A percentile compares a stretch with the other conserved stretches of the same genome.
phyloP scores from a whole-genome alignment of 352 stramenopile genomes.

The Phytophthora litchii region DNA sequence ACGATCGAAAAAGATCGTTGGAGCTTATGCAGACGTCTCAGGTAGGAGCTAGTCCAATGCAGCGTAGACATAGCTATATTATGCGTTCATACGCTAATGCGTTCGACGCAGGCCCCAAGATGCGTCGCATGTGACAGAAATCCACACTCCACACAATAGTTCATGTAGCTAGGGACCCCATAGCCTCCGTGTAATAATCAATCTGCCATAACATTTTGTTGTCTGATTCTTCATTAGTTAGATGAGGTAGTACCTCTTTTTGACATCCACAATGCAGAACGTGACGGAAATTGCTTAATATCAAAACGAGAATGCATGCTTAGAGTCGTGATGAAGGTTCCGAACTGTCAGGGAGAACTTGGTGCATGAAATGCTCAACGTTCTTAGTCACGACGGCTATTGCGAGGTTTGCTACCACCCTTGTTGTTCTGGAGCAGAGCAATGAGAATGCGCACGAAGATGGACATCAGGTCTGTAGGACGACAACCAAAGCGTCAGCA shows the following conservation, averaged over 20 bases:
- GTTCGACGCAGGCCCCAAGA: conserved; percentile 28
- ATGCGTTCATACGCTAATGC: conserved; percentile 3
- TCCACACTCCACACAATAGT: not conserved
- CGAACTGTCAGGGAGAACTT: not conserved
- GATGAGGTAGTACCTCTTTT: not conserved
- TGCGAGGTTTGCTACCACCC: conserved; percentile 46
- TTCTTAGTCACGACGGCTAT: conserved; percentile 37
- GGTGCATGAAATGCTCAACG: not conserved
- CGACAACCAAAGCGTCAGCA: conserved; percentile 10
- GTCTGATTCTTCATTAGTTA: too few relatives aligned
- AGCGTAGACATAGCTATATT: conserved; percentile 24
- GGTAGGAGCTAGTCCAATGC: conserved; percentile 29
- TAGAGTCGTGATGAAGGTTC: conserved; percentile 16
- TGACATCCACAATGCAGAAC: not conserved
- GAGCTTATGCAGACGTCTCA: conserved; percentile 31
- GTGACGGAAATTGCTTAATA: not conserved
- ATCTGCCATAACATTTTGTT: too few relatives aligned
- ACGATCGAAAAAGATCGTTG: conserved; percentile 30
- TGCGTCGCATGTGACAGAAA: conserved; percentile 29
- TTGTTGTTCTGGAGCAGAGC: conserved; percentile 78
- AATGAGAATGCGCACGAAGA: conserved; percentile 89
- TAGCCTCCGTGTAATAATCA: not conserved
- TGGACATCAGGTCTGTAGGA: conserved; percentile 77
- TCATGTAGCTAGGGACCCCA: not conserved
- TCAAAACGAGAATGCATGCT: conserved; percentile 27